Evolutionary conservation across 169 alveolate species (phyloP).

Genomic region (Hammondia hammondi): DNA sequence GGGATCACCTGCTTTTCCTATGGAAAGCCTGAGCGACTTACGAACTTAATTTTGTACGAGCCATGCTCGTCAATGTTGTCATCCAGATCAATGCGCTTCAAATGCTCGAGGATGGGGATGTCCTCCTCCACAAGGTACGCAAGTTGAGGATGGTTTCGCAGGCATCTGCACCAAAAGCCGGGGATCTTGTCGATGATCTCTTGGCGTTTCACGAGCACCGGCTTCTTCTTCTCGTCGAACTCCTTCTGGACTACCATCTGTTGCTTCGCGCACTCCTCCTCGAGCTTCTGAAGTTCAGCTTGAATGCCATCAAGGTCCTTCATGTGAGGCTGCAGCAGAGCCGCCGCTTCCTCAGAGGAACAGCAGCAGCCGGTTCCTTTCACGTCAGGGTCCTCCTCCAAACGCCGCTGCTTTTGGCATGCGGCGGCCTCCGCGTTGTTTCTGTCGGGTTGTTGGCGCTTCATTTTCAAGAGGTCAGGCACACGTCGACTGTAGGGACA

Average conservation of each 20-base stretch:
- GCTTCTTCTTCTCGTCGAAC: constrained; percentile 89
- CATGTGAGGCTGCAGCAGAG: constrained; percentile 53
- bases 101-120: constrained; percentile 81
- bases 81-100: constrained; percentile 83
- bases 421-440: not conserved
- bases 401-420: not conserved
- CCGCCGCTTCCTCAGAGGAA: not conserved
- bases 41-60: constrained; percentile 85
- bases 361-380: not conserved
- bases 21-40: not conserved
- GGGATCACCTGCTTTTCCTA: not conserved
- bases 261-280: constrained; percentile 89
- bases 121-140: constrained; percentile 88
- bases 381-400: not conserved
- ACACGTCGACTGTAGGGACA: too few species aligned
- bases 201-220: constrained; percentile 84
- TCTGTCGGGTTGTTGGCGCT: constrained; percentile 15
- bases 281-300: constrained; percentile 81
- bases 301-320: constrained; percentile 74
- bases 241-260: constrained; percentile 89
- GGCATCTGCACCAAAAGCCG: constrained; percentile 89
- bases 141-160: constrained; percentile 87
- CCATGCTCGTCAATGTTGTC: constrained; percentile 90
- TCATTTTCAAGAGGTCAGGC: not conserved
- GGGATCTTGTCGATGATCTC: constrained; percentile 87